Conservation (phyloP, 2,329 filamentous ascomycete species). For the Microascus cirrosus region DNA sequence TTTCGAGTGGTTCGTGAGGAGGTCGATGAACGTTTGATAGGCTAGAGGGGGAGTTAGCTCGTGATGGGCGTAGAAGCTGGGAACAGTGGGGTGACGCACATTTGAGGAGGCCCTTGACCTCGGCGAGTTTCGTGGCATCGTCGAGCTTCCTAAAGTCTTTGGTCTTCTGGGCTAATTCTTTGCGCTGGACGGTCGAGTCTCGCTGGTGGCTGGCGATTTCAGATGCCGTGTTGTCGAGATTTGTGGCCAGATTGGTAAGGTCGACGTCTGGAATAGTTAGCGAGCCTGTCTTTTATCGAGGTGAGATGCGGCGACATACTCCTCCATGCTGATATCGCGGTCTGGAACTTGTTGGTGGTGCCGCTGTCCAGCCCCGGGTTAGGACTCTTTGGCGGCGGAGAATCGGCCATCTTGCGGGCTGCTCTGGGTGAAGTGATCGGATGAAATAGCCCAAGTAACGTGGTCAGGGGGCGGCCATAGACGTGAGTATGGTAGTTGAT, state of each 20-base stretch:
- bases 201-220: slow-evolving; percentile 89
- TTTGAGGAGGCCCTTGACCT: slow-evolving; percentile 85
- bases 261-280: slow-evolving; percentile 57
- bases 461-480: background rate
- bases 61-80: background rate
- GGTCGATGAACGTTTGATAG: slow-evolving; percentile 95
- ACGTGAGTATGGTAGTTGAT: background rate
- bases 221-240: slow-evolving; percentile 84
- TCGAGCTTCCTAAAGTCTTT: slow-evolving; percentile 96
- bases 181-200: slow-evolving; percentile 90
- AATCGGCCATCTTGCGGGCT: background rate
- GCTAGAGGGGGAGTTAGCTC: slow-evolving; percentile 37
- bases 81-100: slow-evolving; percentile 31
- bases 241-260: slow-evolving; percentile 70
- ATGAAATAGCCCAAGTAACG: background rate
- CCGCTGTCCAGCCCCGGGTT: background rate
- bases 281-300: background rate
- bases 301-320: slow-evolving; percentile 41
- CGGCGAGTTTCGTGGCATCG: slow-evolving; percentile 71
- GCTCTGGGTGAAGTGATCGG: background rate
- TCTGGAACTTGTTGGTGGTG: slow-evolving; percentile 70
- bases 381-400: background rate
- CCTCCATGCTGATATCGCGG: slow-evolving; percentile 91
- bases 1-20: slow-evolving; percentile 92
- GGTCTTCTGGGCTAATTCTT: slow-evolving; percentile 97